phyloP scores from a whole-genome alignment of 2,329 filamentous ascomycete species.

The Venturia aucupariae region DNA sequence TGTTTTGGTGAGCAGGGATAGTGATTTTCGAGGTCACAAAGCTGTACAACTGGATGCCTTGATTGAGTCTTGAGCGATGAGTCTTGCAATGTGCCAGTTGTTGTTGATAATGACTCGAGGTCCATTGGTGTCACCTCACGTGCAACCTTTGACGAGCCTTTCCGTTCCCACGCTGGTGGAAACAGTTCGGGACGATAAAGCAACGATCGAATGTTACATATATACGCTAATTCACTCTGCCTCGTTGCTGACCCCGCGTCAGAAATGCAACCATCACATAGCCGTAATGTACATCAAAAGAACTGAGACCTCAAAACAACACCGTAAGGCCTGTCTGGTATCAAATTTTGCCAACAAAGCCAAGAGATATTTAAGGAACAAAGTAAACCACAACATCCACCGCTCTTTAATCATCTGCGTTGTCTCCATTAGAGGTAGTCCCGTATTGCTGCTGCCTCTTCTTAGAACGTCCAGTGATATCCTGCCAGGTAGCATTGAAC shows the following conservation, averaged over 20 bases:
- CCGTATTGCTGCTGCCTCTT: constrained; percentile 16
- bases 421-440: constrained; percentile 13
- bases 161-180: no score
- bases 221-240: background rate
- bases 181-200: no score
- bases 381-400: background rate
- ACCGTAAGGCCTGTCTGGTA: background rate
- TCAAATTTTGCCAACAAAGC: background rate
- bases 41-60: background rate
- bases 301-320: background rate
- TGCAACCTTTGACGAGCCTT: background rate
- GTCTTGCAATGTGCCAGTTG: background rate
- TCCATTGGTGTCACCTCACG: background rate
- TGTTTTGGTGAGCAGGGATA: no score
- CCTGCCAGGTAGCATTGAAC: constrained; percentile 81
- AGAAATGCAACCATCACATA: background rate
- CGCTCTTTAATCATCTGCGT: background rate
- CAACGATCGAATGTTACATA: background rate
- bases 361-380: no score
- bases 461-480: constrained; percentile 57
- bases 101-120: background rate
- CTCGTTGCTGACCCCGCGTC: background rate
- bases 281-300: background rate
- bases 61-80: background rate
- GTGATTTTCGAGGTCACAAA: background rate